Conservation (phyloP, 768 basidiomycete species). For the Chiua virens region DNA sequence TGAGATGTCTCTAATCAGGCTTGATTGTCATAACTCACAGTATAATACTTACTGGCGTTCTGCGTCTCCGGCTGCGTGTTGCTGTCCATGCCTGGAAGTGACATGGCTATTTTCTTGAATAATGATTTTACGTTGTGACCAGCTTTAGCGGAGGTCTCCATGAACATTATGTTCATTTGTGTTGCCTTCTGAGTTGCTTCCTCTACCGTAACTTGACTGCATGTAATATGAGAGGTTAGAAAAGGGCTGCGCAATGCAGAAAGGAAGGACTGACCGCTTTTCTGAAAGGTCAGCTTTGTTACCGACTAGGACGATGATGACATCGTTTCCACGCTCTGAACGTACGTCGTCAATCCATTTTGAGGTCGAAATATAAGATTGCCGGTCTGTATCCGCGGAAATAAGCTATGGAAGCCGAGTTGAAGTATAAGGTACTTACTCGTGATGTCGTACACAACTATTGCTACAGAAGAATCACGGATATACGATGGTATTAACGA, state of each 20-base stretch:
- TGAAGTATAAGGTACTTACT: constrained; percentile 53
- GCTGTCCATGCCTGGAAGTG: constrained; percentile 94
- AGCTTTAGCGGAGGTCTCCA: constrained; percentile 99
- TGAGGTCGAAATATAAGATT: constrained; percentile 96
- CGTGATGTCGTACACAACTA: constrained; percentile 98
- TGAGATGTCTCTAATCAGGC: constrained; percentile 31
- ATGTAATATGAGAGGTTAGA: constrained; percentile 11
- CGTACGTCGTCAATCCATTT: constrained; percentile 99
- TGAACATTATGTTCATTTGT: constrained; percentile 94
- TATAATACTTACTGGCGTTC: constrained; percentile 42
- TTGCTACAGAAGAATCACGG: constrained; percentile 97
- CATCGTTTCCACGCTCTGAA: constrained; percentile 95
- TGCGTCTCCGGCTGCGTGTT: constrained; percentile 60
- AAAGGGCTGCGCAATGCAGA: neutral
- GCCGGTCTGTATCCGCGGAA: constrained; percentile 62
- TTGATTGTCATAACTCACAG: neutral
- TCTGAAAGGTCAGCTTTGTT: constrained; percentile 99
- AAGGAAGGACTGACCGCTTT: constrained; percentile 70
- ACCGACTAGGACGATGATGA: constrained; percentile 96
- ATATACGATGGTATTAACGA: constrained; percentile 99
- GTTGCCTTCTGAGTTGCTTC: constrained; percentile 92
- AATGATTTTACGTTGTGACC: constrained; percentile 98
- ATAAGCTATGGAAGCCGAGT: constrained; percentile 3
- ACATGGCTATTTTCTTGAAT: constrained; percentile 99
- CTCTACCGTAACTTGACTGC: constrained; percentile 97